Evolutionary conservation across 2,329 filamentous ascomycete genomes (phyloP), one percentile per base, ranked within the genome.

Genomic region (Scedosporium boydii): DNA sequence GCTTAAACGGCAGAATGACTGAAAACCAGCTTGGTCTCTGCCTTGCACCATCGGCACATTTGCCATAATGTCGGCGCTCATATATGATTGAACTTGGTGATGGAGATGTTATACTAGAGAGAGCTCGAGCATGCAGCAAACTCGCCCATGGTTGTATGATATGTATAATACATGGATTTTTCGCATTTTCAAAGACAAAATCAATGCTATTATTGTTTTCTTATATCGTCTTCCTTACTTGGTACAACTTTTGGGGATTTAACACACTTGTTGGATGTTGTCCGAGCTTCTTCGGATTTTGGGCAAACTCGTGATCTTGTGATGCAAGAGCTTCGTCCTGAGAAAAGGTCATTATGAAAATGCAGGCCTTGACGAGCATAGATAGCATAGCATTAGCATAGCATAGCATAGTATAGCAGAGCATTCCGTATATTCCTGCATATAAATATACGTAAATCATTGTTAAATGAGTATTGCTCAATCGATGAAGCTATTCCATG

Each of bases 101-200:
- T 21, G 21, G 23, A 53, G 23, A 12, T 3, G 21, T 16, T 41
- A 27, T 27, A 2, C 48, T 21, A 53, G 72, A n/a, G 72, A n/a
- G 72, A 72, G 10, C 26, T 63, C n/a, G 64, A 66, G 12, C 66
- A 66, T 38, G 66, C 64, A 14, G 58, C 12, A 12, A 38, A 23
- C 9, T 46, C 46, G 42, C 5, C 29, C 2, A 18, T 29, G 59
- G 18, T 23, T 61, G 59, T 61, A 61, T 46, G 59, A 61, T 61
- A 61, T 61, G 59, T 61, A 56, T 27, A 48, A 61, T 61, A 42
- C 27, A 46, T 55, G 21, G 44, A 60, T 51, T 23, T 14, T 60
- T 46, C 44, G 44, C 23, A 60, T 60, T 16, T 7, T 18, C 7
- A 53, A 14, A 12, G 26, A 41, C 18, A 46, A 46, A 46, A 16